Percentiles rank a stretch among this genome's conserved stretches.
Conservation (phyloP, 2,329 filamentous ascomycete species). For the Xylaria sp. region DNA sequence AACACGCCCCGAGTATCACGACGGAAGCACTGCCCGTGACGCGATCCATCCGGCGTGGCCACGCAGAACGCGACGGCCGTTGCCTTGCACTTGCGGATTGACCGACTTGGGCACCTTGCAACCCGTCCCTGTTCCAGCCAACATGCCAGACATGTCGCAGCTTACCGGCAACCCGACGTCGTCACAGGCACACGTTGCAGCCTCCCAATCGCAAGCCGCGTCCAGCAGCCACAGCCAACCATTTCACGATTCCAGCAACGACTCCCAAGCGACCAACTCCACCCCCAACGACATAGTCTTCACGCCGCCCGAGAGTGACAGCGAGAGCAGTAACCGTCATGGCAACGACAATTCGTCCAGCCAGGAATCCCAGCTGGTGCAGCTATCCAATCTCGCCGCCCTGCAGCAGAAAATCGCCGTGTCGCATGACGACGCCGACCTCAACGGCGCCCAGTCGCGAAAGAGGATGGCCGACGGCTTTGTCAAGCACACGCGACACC, state of each 20-base stretch:
- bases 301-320: slow-evolving; percentile 51
- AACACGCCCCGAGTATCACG: not conserved
- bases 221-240: slow-evolving; percentile 34
- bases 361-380: slow-evolving; percentile 61
- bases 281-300: slow-evolving; percentile 50
- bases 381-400: slow-evolving; percentile 64
- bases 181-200: slow-evolving; percentile 13
- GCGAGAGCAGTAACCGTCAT: slow-evolving; percentile 47
- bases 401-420: slow-evolving; percentile 55
- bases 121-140: slow-evolving; percentile 22
- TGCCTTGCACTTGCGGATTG: slow-evolving; percentile 1
- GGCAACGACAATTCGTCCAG: slow-evolving; percentile 51
- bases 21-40: slow-evolving; percentile 8
- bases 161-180: slow-evolving; percentile 9
- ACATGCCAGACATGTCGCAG: slow-evolving; percentile 33
- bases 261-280: slow-evolving; percentile 52
- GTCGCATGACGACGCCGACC: slow-evolving; percentile 44
- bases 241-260: slow-evolving; percentile 45
- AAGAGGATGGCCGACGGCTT: slow-evolving; percentile 81
- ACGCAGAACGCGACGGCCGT: slow-evolving; percentile 17
- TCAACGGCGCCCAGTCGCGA: slow-evolving; percentile 49
- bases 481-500: slow-evolving; percentile 60
- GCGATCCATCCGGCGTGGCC: slow-evolving; percentile 19
- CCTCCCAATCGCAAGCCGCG: slow-evolving; percentile 11
- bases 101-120: slow-evolving; percentile 6